Base-by-base conservation (phyloP, 192 early-diverging fungal species). In the Obelidium mucronatum region DNA sequence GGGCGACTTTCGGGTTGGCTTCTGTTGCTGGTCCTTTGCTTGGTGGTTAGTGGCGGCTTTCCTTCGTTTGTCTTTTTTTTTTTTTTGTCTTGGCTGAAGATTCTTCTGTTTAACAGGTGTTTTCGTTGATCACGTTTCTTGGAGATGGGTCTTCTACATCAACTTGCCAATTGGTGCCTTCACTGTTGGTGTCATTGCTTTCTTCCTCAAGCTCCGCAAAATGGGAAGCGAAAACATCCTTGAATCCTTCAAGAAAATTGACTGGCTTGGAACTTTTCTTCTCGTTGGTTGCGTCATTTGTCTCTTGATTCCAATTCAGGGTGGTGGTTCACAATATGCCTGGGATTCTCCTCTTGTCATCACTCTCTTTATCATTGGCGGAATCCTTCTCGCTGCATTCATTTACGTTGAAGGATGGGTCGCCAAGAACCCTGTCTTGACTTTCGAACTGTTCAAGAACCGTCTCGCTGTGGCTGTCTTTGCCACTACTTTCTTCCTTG, bases 21-120 rank as follows among this genome's bases (percentile, higher is more conserved):
- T 88, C 91, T 6, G 90, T 93, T 2, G 69, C 93, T 1, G 96
- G 95, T 15, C 94, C 96, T 1, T 82, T 94, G n/a, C 67, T 95
- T 19, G 96, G 96, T 67, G 96, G 96, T 91, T 97, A 40, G 93
- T 92, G 31, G 89, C n/a, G 11, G n/a, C 11, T 55, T 58, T 15
- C 64, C 17, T 40, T 58, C 39, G 11, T 30, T 8, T 11, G 39
- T 30, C n/a, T 24, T 31, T 31, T 17, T 28, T 58, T n/a, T n/a
- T n/a, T n/a, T n/a, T n/a, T n/a, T n/a, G n/a, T n/a, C n/a, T n/a
- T n/a, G n/a, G n/a, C n/a, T n/a, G n/a, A n/a, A n/a, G n/a, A n/a
- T n/a, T n/a, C n/a, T n/a, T n/a, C n/a, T n/a, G n/a, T n/a, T n/a
- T n/a, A n/a, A n/a, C n/a, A n/a, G n/a, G n/a, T 58, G 55, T 58